Evolutionary conservation across 23 red algal species (phyloP).

Genomic region (Porphyridium purpureum): DNA sequence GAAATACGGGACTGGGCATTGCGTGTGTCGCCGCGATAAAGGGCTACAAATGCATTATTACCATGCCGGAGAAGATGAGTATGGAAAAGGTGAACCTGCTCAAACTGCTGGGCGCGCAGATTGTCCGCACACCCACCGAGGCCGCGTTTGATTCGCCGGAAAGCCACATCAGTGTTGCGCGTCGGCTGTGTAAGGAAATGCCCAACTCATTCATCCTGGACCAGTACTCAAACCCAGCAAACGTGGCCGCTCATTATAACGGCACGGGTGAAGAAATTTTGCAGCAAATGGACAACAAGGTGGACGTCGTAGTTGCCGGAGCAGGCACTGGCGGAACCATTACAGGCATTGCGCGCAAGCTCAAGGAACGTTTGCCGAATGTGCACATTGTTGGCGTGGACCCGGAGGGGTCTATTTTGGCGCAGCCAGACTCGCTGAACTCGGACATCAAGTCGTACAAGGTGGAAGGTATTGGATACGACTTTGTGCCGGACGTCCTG

Average conservation of each 20-base stretch:
- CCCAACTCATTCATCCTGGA: conserved; percentile 30
- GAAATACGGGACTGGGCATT: conserved; percentile 40
- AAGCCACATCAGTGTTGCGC: conserved; percentile 15
- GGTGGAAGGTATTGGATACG: conserved; percentile 33
- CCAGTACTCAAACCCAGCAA: conserved; percentile 10
- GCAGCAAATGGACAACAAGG: conserved; percentile 3
- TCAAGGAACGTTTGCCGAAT: conserved; percentile 1
- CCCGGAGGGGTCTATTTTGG: conserved; percentile 12
- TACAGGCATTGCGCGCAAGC: conserved; percentile 12
- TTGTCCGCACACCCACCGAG: conserved; percentile 30
- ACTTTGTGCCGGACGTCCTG: conserved; percentile 29
- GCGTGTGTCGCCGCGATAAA: conserved; percentile 22
- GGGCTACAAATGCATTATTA: conserved; percentile 34
- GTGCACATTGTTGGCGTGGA: conserved; percentile 20
- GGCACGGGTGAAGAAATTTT: conserved; percentile 22
- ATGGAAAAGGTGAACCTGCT: conserved; percentile 25
- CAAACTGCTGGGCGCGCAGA: conserved; percentile 22
- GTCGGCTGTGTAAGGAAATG: conserved; percentile 6
- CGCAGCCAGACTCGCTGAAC: conserved; percentile 9
- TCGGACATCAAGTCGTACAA: conserved; percentile 9
- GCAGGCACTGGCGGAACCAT: conserved; percentile 34
- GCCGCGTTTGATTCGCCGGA: conserved; percentile 23
- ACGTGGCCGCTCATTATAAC: conserved; percentile 20
- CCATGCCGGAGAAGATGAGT: conserved; percentile 45
- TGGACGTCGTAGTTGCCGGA: conserved; percentile 29